Percentiles rank a stretch among this genome's conserved stretches.
phyloP scores from a whole-genome alignment of 2,329 filamentous ascomycete species.

The Dothidotthia symphoricarpi region DNA sequence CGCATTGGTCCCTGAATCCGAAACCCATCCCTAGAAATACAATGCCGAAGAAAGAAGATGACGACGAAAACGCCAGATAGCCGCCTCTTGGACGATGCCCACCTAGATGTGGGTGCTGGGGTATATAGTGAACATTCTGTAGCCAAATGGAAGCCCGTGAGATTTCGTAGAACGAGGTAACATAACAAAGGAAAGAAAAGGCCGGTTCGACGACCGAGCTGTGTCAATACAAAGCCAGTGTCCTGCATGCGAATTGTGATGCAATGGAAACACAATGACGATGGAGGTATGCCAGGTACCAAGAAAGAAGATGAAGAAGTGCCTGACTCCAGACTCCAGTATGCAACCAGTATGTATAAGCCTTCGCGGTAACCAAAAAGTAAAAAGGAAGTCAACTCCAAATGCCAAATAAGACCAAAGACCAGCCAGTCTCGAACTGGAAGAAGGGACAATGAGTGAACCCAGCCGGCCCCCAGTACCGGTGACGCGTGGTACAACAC shows the following conservation, averaged over 20 bases:
- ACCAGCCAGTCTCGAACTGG: too few relatives aligned
- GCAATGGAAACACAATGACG: conserved; percentile 6
- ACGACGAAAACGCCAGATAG: conserved; percentile 1
- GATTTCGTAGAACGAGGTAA: conserved; percentile 3
- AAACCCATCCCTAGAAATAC: conserved; percentile 5
- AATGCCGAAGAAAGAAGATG: too few relatives aligned
- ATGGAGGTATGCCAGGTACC: conserved; percentile 13
- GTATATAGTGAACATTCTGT: conserved; percentile 25
- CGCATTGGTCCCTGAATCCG: conserved; percentile 3
- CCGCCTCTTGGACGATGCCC: conserved; percentile 3
- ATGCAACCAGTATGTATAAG: not conserved
- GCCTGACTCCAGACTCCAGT: not conserved
- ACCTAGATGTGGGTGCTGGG: conserved; percentile 14
- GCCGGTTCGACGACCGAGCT: not conserved
- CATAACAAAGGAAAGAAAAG: conserved; percentile 12
- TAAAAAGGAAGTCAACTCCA: too few relatives aligned
- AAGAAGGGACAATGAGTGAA: too few relatives aligned
- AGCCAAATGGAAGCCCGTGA: conserved; percentile 14
- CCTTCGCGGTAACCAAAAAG: not conserved
- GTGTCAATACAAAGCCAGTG: conserved; percentile 1
- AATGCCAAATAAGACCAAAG: too few relatives aligned
- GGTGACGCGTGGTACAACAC: not conserved
- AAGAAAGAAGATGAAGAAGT: not conserved
- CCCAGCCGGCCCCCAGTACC: too few relatives aligned
- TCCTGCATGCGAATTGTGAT: conserved; percentile 10